Evolutionary conservation across 495 filamentous ascomycete genomes (phyloP), one percentile per base, ranked within the genome.

Genomic region (Penicillium steckii): DNA sequence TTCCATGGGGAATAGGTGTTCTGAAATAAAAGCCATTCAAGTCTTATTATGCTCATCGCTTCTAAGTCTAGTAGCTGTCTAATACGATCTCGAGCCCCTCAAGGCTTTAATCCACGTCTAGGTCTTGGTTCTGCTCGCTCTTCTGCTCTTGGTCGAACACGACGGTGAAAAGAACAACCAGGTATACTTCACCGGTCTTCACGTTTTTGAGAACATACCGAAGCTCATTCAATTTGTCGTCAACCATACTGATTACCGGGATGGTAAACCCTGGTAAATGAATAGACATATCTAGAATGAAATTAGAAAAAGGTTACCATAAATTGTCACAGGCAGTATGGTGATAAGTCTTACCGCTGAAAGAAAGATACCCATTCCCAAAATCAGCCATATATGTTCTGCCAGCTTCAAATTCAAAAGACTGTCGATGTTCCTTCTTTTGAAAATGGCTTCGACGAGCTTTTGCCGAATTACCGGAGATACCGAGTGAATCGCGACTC

Each of bases 361-460:
- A 95, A 65, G 91, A 87, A 35, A 98, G 64, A 74, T 92, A 96
- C n/a, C 85, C 84, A 62, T 96, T 97, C 59, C 85, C 94, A 69
- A 98, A 97, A 68, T 97, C 93, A 37, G 82, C 79, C 23, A 75
- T 69, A 66, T 95, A 96, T 42, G 78, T 70, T 54, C 83, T 70
- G 1, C 80, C 84, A 32, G 63, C 62, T 50, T 85, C 82, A 69
- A 85, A 86, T 1, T 63, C 71, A 61, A 84, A 85, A 3, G 58
- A 60, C 56, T 76, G 70, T 30, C 78, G 64, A 24, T 71, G 69
- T 7, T 58, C 55, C 47, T 76, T 69, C n/a, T 63, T 62, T 35
- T 83, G 70, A 50, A 90, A 91, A 72, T 80, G 81, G 57, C 82
- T 86, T 71, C 78, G 84, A 33, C 90, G 74, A 33, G 60, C 79